phyloP scores from a whole-genome alignment of 106 monocot genomes.

The Dendrobium officinale region DNA sequence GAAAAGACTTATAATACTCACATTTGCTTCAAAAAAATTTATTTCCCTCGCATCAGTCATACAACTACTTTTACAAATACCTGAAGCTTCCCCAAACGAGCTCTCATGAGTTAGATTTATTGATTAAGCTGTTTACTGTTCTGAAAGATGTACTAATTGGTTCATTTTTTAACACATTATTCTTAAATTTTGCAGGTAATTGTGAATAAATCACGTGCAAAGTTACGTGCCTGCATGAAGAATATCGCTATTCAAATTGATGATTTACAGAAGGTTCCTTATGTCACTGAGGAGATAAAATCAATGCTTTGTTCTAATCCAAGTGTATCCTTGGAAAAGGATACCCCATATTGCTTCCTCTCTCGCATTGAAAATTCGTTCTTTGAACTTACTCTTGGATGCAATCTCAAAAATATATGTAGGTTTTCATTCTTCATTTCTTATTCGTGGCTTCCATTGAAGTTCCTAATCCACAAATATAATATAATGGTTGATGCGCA shows the following conservation, averaged over 20 bases:
- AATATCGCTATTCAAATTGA: constrained; percentile 58
- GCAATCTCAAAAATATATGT: constrained; percentile 79
- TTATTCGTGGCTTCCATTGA: background rate
- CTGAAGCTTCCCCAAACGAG: no score
- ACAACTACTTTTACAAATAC: no score
- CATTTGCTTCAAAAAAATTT: no score
- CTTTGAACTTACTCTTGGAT: constrained; percentile 79
- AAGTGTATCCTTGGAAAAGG: constrained; percentile 47
- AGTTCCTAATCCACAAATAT: background rate
- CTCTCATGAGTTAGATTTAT: background rate
- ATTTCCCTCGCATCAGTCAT: no score
- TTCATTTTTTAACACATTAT: background rate
- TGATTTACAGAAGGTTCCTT: constrained; percentile 74
- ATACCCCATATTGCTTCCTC: constrained; percentile 82
- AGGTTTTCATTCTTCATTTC: constrained; percentile 8
- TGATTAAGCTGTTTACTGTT: background rate
- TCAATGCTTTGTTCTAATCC: constrained; percentile 50
- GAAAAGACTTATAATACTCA: no score
- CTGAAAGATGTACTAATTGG: background rate
- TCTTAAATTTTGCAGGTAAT: constrained; percentile 49
- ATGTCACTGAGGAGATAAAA: constrained; percentile 56
- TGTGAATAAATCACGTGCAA: constrained; percentile 85
- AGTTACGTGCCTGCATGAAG: constrained; percentile 44
- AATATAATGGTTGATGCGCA: background rate
- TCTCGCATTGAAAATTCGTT: constrained; percentile 63